Base-by-base conservation (phyloP, 805 yeast species). In the Peterozyma toletana region DNA sequence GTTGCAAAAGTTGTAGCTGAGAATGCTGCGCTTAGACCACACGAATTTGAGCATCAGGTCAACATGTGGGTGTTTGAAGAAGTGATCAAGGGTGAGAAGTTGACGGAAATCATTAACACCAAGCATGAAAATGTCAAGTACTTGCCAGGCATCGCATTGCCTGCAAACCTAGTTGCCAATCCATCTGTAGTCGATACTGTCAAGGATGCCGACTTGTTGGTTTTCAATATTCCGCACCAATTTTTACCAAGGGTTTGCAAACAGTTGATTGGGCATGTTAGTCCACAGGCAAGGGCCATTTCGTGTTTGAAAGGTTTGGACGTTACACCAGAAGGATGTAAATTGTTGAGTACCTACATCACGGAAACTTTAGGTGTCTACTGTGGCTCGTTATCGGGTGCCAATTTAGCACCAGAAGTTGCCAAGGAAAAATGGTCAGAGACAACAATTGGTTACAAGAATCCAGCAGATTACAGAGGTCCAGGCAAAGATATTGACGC, bases 31-130 rank as follows among this genome's bases (percentile, higher is more conserved):
- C 77, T 77, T 50, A 77, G 87, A 64, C 82, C 90, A 35, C 73
- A 78, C 34, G 67, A 86, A 56, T 93, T 93, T 64, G 73, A 78
- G 47, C 68, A 67, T 48, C 68, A 76, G 44, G 97, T 93, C 35
- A 81, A 83, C 56, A 90, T 93, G 98, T 93, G 99, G 99, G 99
- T 93, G 11, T 87, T 75, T 55, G 91, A 93, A 66, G 99, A 93
- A 67, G 59, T 75, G 49, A 68, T 85, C 48, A 73, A 86, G 43
- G 97, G 95, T 53, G 63, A 71, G 56, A 86, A 84, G 51, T 71
- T 93, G 57, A 89, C 97, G 29, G 93, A 87, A 52, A 89, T 89
- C 60, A 91, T 93, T 64, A 93, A 93, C 72, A 72, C 80, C 35
- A 69, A 78, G 54, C 97, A 93, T 65, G 96, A 91, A 68, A 93